Percentiles rank a stretch among this genome's conserved stretches.
Evolutionary conservation across 495 filamentous ascomycete species (phyloP).

Genomic region (Chaetomium tenue): DNA sequence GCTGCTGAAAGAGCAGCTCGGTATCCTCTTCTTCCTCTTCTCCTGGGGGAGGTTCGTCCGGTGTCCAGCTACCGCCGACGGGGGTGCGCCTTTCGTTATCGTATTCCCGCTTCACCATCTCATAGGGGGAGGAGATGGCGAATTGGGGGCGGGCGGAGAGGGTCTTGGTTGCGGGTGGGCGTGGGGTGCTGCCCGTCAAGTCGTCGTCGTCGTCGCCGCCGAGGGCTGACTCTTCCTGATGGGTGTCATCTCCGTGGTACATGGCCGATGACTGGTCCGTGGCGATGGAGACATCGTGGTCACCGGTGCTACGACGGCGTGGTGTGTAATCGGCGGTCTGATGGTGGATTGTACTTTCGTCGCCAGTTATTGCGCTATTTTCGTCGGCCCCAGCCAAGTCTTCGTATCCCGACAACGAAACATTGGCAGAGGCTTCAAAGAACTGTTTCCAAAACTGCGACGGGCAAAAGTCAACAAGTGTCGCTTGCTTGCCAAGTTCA

Average conservation of each 20-base stretch:
- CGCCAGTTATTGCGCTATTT: constrained; percentile 44
- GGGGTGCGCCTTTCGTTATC: constrained; percentile 26
- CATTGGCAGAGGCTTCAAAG: constrained; percentile 97
- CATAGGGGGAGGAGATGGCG: constrained; percentile 67
- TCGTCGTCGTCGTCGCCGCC: constrained; percentile 51
- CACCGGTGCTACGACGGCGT: constrained; percentile 37
- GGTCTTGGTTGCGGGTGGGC: constrained; percentile 46
- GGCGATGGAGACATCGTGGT: constrained; percentile 39
- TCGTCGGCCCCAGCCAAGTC: constrained; percentile 61
- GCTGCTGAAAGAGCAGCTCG: constrained; percentile 44
- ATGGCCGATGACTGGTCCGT: constrained; percentile 38
- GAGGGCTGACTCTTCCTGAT: constrained; percentile 53
- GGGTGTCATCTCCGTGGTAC: constrained; percentile 26
- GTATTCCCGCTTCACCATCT: constrained; percentile 59
- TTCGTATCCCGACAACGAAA: constrained; percentile 94
- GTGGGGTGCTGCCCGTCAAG: constrained; percentile 55
- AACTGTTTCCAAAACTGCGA: constrained; percentile 98
- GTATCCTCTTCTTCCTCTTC: constrained; percentile 43
- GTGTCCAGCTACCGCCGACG: neutral
- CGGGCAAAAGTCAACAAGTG: constrained; percentile 15
- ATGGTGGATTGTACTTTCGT: constrained; percentile 38
- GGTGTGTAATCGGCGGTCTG: constrained; percentile 47
- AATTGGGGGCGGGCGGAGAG: constrained; percentile 45
- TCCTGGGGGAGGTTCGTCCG: neutral
- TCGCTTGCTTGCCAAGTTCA: neutral